phyloP scores from a whole-genome alignment of 495 filamentous ascomycete species.

The Lindgomyces ingoldianus region DNA sequence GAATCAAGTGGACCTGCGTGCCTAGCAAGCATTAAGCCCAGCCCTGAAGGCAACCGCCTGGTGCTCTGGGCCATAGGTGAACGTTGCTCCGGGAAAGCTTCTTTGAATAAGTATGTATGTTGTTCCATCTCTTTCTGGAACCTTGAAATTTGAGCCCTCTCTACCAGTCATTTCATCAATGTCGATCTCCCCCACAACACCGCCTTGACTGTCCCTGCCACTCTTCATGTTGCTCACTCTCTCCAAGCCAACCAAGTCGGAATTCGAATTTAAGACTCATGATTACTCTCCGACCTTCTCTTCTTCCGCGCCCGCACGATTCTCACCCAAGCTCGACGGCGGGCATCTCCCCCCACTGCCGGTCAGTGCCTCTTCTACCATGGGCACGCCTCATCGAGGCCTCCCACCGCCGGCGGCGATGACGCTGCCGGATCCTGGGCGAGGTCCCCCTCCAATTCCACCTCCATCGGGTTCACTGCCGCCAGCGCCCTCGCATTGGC shows the following conservation, averaged over 20 bases:
- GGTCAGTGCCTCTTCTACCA: conserved; percentile 48
- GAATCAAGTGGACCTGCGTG: conserved; percentile 32
- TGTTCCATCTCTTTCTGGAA: conserved; percentile 29
- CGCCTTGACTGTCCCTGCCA: conserved; percentile 5
- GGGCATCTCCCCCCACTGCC: conserved; percentile 51
- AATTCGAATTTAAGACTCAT: conserved; percentile 69
- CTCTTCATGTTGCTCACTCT: conserved; percentile 65
- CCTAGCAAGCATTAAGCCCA: conserved; percentile 36
- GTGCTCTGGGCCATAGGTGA: conserved; percentile 33
- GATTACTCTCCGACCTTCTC: conserved; percentile 64
- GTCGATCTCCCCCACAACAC: conserved; percentile 18
- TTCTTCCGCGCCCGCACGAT: conserved; percentile 56
- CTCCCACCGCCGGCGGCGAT: conserved; percentile 74
- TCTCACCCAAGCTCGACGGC: conserved; percentile 59
- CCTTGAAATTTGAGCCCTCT: conserved; percentile 11
- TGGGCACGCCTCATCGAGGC: conserved; percentile 74
- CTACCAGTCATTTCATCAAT: conserved; percentile 29
- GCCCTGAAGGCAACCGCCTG: conserved; percentile 34
- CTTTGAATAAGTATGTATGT: conserved; percentile 36
- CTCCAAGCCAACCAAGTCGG: conserved; percentile 59
- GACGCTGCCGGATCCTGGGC: conserved; percentile 54
- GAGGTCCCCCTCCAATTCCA: conserved; percentile 28
- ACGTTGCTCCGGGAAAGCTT: conserved; percentile 32
- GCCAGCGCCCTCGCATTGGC: conserved; percentile 69
- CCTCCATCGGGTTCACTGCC: conserved; percentile 57